Evolutionary conservation across 768 basidiomycete species (phyloP), one percentile per base, ranked within the genome.

Genomic region (Collybia sp.): DNA sequence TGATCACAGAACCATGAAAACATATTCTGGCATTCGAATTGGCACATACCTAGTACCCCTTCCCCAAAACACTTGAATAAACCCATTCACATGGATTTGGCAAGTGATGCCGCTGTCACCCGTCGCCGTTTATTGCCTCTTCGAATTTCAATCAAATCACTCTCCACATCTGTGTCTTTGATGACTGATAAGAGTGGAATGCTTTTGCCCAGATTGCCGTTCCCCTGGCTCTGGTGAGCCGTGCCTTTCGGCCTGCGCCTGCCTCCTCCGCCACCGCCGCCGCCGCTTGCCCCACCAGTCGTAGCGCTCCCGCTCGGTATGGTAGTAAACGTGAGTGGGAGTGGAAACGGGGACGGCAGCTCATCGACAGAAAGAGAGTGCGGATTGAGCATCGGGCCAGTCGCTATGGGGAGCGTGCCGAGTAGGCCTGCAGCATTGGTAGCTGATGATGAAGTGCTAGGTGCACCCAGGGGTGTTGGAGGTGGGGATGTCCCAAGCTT

Each of bases 361-460:
- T 92, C 90, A 53, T 93, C 90, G 34, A 91, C 84, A 2, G 86
- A 77, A 39, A 92, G 82, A 5, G 90, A 92, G 58, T 89, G 86
- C 2, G 89, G 89, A 59, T 90, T 92, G 32, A 79, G 73, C 60
- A 88, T 78, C 0, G 82, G 84, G 0, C 81, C 83, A 1, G 79
- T 72, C 1, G 84, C 82, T 54, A 87, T 78, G 15, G 85, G 79
- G 0, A 85, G 72, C 38, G 67, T 68, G 46, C 66, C 63, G 40
- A 68, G 68, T 16, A 66, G 49, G 17, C 56, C 53, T 10, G 39
- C 67, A 18, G 72, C 73, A 50, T 74, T 77, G 11, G 67, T 54
- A 16, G 61, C 55, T 9, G 62, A 61, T 42, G 66, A 54, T 8
- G 25, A 25, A 25, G 25, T 8, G 12, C 58, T 51, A 2, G 68